A percentile compares a stretch with the other conserved stretches of the same genome.
These are phyloP conservation scores for Curvularia verruculosa DNA, from an alignment of 2,329 filamentous ascomycete genomes.

Conservation along the genomic window DNA sequence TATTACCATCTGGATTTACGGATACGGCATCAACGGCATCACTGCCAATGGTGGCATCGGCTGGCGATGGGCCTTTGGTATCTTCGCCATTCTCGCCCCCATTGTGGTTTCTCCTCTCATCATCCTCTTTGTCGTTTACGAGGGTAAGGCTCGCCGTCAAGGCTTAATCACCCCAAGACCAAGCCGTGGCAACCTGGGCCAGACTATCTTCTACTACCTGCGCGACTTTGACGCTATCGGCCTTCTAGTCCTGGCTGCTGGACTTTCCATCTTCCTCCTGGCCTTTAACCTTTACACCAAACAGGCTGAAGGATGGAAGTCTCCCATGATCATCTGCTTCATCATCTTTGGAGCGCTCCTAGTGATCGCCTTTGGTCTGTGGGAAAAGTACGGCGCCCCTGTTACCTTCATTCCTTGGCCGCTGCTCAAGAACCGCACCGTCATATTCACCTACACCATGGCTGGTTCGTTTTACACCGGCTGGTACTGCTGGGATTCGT, in stretches of 20 bases:
- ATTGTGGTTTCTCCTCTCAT: constrained; percentile 67
- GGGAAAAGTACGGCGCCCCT: constrained; percentile 51
- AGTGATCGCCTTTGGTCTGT: constrained; percentile 48
- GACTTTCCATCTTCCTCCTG: constrained; percentile 70
- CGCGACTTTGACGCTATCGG: constrained; percentile 70
- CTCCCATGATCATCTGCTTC: constrained; percentile 51
- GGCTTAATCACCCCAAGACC: constrained; percentile 58
- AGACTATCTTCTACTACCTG: constrained; percentile 61
- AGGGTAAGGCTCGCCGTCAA: constrained; percentile 63
- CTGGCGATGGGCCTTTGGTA: constrained; percentile 72
- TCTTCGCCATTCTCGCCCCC: constrained; percentile 69
- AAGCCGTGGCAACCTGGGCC: constrained; percentile 54
- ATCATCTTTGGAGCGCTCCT: constrained; percentile 48
- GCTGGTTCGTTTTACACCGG: constrained; percentile 46
- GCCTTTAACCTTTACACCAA: constrained; percentile 64
- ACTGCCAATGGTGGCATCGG: constrained; percentile 57
- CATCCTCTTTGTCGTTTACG: constrained; percentile 62
- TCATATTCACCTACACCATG: constrained; percentile 61
- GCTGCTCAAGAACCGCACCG: constrained; percentile 58
- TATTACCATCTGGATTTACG: constrained; percentile 41
- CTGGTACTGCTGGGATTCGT: constrained; percentile 51
- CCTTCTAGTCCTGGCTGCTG: constrained; percentile 64
- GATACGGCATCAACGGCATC: constrained; percentile 39
- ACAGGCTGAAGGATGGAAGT: constrained; percentile 43
- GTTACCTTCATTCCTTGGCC: constrained; percentile 54